Conservation (phyloP, 345 rosid genomes). For the Corymbia maculata region DNA sequence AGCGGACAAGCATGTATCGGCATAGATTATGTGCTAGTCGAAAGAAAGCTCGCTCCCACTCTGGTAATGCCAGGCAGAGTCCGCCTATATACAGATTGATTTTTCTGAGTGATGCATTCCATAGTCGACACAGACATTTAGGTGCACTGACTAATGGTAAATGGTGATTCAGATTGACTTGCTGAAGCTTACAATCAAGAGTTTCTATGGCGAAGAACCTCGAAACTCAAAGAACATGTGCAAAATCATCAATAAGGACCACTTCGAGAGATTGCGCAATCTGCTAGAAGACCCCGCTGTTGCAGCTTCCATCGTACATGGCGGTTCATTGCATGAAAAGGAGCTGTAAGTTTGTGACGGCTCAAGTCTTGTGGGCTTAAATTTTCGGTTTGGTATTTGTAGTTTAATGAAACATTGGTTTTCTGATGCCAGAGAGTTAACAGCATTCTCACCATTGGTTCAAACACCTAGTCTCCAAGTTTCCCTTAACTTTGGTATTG, state of each 20-base stretch:
- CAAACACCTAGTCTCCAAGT: neutral
- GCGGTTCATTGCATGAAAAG: slow-evolving; percentile 62
- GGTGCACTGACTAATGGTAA: neutral
- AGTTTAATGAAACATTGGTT: neutral
- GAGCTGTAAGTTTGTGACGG: slow-evolving; percentile 27
- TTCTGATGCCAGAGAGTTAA: neutral
- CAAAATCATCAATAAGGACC: slow-evolving; percentile 37
- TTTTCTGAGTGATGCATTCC: neutral
- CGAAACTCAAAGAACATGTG: slow-evolving; percentile 38
- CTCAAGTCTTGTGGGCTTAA: neutral
- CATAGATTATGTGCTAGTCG: slow-evolving; percentile 67
- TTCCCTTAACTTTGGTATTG: neutral
- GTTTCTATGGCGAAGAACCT: slow-evolving; percentile 52
- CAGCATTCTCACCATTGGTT: neutral
- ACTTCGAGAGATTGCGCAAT: slow-evolving; percentile 44
- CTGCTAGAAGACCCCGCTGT: slow-evolving; percentile 55
- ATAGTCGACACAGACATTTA: neutral
- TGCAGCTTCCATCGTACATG: slow-evolving; percentile 46
- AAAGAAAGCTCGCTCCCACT: slow-evolving; percentile 32
- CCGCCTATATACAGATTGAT: neutral
- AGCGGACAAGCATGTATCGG: slow-evolving; percentile 78
- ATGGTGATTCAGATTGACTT: slow-evolving; percentile 46
- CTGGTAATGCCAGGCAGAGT: slow-evolving; percentile 29
- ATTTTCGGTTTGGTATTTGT: no score
- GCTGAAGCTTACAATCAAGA: slow-evolving; percentile 31